A percentile compares a stretch with the other conserved stretches of the same genome.
Conservation (phyloP, 2,329 filamentous ascomycete genomes). For the Dothistroma pini region DNA sequence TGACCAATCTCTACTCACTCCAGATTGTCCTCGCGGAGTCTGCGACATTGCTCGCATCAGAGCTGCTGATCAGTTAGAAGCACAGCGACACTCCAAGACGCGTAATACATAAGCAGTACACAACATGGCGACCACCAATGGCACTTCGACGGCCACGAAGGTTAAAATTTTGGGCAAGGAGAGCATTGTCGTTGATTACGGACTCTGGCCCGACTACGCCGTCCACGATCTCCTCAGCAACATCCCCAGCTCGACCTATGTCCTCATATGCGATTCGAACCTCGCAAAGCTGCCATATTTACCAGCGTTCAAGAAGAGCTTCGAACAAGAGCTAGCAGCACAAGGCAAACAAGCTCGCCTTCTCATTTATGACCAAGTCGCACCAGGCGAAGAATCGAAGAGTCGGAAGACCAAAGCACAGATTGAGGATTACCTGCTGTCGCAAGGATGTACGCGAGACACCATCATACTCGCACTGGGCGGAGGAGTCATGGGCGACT, state of each 20-base stretch:
- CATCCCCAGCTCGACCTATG: conserved; percentile 82
- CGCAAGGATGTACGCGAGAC: conserved; percentile 87
- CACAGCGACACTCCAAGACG: neutral
- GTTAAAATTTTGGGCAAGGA: conserved; percentile 86
- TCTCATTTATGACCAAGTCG: conserved; percentile 80
- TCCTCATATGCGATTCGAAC: conserved; percentile 96
- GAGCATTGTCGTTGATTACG: conserved; percentile 87
- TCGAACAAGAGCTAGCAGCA: conserved; percentile 46
- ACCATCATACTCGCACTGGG: conserved; percentile 93
- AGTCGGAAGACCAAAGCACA: conserved; percentile 88
- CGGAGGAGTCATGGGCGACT: conserved; percentile 94
- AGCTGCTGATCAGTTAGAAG: conserved; percentile 29
- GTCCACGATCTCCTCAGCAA: conserved; percentile 74
- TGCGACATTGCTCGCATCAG: conserved; percentile 26
- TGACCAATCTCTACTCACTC: conserved; percentile 27
- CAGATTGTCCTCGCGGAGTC: conserved; percentile 26
- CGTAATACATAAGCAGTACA: neutral
- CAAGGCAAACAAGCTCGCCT: conserved; percentile 57
- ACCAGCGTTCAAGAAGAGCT: conserved; percentile 67
- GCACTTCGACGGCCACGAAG: conserved; percentile 45
- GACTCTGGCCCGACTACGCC: conserved; percentile 80
- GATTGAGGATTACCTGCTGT: conserved; percentile 96
- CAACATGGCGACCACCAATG: conserved; percentile 24
- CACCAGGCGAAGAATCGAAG: conserved; percentile 91
- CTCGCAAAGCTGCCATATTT: conserved; percentile 71